Conservation (phyloP, 148 eudicot genomes). For the Persicaria tinctoria region DNA sequence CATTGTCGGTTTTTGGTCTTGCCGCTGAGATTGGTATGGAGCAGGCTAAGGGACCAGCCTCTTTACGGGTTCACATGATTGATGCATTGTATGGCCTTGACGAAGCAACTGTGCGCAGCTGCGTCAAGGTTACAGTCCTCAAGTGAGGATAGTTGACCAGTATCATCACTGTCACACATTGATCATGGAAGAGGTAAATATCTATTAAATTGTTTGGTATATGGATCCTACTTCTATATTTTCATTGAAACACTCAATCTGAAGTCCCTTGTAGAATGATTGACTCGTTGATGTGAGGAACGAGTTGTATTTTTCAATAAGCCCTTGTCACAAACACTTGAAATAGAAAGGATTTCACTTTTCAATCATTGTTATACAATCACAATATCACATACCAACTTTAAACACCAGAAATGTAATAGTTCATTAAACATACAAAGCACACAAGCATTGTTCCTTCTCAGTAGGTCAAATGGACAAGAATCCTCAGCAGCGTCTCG, state of each 20-base stretch:
- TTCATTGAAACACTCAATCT: not conserved
- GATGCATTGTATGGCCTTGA: constrained; percentile 74
- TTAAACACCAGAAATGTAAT: constrained; percentile 7
- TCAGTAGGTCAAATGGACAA: constrained; percentile 68
- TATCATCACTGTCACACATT: not conserved
- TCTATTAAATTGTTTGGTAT: too few species aligned
- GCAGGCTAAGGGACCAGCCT: constrained; percentile 73
- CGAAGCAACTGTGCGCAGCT: constrained; percentile 30
- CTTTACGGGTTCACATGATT: constrained; percentile 61
- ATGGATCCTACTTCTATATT: not conserved
- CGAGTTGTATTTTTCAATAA: not conserved
- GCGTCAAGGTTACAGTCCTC: constrained; percentile 29
- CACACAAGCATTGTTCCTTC: constrained; percentile 13
- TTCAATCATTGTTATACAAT: constrained; percentile 2
- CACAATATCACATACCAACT: constrained; percentile 1
- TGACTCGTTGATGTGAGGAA: not conserved
- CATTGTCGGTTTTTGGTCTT: constrained; percentile 65
- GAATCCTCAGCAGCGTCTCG: constrained; percentile 71
- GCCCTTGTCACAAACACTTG: not conserved
- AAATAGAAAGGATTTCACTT: not conserved
- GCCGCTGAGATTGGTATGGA: constrained; percentile 73
- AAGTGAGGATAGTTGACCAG: not conserved
- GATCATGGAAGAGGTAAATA: too few species aligned
- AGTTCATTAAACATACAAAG: constrained; percentile 1
- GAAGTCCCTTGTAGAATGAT: not conserved